Percentiles rank a stretch among this genome's conserved stretches.
These are phyloP conservation scores for Lignosus rhinocerotis DNA, from an alignment of 1,284 basidiomycete species.

Conservation along the genomic window DNA sequence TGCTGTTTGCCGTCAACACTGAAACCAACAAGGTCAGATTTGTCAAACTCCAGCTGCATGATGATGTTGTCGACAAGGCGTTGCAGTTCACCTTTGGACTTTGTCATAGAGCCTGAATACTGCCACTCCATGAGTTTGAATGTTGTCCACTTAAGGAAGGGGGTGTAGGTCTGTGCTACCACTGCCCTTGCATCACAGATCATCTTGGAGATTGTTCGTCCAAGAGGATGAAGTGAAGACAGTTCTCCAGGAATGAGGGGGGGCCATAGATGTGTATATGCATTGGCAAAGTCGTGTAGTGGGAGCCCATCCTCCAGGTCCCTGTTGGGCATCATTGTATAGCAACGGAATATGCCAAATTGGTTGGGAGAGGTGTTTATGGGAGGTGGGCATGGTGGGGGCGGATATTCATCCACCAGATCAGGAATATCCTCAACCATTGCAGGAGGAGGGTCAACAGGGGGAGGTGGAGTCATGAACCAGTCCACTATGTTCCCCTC, in stretches of 20 bases:
- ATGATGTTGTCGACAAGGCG: conserved; percentile 34
- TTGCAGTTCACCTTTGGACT: conserved; percentile 32
- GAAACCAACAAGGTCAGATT: conserved; percentile 24
- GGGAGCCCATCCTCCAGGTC: conserved; percentile 8
- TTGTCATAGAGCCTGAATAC: conserved; percentile 25
- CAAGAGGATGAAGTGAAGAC: not conserved
- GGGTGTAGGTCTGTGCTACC: conserved; percentile 19
- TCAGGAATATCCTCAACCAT: not conserved
- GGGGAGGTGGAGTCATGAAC: not conserved
- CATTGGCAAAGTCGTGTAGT: not conserved
- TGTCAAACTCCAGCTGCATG: conserved; percentile 24
- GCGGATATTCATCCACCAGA: not conserved
- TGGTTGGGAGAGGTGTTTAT: not conserved
- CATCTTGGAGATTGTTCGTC: not conserved
- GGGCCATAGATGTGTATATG: not conserved
- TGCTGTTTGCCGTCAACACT: conserved; percentile 10
- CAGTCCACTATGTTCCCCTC: too few species aligned
- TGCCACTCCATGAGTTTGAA: conserved; percentile 34
- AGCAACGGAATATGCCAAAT: conserved; percentile 12
- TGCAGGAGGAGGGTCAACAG: not conserved
- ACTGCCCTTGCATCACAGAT: not conserved
- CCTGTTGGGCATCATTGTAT: not conserved
- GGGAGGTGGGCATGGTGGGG: not conserved
- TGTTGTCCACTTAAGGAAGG: conserved; percentile 31
- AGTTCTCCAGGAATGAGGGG: not conserved